A percentile compares a stretch with the other conserved stretches of the same genome.
These are phyloP conservation scores for Colletotrichum abscissum DNA, from an alignment of 2,329 filamentous ascomycete species.

Conservation along the genomic window DNA sequence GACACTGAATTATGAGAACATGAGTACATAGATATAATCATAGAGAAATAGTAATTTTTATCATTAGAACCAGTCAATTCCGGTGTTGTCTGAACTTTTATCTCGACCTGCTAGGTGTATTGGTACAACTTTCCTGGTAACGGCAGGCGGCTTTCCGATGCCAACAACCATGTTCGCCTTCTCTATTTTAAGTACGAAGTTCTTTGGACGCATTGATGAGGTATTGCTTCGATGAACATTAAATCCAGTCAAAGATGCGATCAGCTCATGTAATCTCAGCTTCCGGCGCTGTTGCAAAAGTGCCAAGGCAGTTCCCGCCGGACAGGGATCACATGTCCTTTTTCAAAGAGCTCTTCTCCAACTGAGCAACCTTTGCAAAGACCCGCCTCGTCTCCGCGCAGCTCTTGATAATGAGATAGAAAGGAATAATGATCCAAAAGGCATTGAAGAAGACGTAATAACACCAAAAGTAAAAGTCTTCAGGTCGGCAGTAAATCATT, in stretches of 20 bases:
- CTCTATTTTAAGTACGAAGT: too few species aligned
- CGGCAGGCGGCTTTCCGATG: background rate
- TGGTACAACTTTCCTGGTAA: background rate
- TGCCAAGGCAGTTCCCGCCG: background rate
- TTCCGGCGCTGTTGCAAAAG: too few species aligned
- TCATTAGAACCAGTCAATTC: too few species aligned
- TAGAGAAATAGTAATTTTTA: background rate
- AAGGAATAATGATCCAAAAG: conserved; percentile 65
- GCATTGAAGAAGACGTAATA: conserved; percentile 65
- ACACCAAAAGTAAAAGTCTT: conserved; percentile 62
- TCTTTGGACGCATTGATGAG: too few species aligned
- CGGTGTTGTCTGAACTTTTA: background rate
- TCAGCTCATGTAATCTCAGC: too few species aligned
- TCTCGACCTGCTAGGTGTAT: too few species aligned
- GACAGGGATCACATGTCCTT: background rate
- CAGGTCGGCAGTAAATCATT: conserved; percentile 60
- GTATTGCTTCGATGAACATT: too few species aligned
- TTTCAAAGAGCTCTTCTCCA: conserved; percentile 12
- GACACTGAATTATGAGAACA: background rate
- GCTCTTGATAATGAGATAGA: conserved; percentile 45
- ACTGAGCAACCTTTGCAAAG: conserved; percentile 42
- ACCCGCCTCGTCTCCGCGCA: conserved; percentile 39
- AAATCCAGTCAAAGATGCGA: too few species aligned
- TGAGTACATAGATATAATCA: conserved; percentile 7
- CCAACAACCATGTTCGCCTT: background rate